Evolutionary conservation across 164 flowering plant genomes (phyloP).

Genomic region (Liriodendron chinense): DNA sequence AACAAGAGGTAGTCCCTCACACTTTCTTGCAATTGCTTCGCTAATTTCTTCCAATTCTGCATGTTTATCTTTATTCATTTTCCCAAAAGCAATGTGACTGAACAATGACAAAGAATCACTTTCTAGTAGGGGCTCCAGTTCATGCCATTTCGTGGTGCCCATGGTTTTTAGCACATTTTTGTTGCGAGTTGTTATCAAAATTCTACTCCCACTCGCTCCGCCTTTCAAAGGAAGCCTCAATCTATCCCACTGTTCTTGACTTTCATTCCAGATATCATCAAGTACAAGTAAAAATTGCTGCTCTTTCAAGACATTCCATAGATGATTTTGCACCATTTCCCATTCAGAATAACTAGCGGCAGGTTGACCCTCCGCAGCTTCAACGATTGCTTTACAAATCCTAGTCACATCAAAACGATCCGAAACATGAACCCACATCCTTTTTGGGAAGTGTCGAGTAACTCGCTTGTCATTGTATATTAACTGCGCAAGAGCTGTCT

Average conservation of each 20-base stretch:
- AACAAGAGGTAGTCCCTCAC: slow-evolving; percentile 10
- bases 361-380: background rate
- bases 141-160: background rate
- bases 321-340: background rate
- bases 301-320: background rate
- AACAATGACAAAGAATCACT: background rate
- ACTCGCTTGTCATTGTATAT: slow-evolving; percentile 4
- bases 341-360: background rate
- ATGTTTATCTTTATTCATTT: background rate
- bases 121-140: background rate
- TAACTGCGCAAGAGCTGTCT: slow-evolving; percentile 5
- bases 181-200: background rate
- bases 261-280: background rate
- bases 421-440: slow-evolving; percentile 6
- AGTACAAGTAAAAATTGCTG: background rate
- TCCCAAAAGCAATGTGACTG: background rate
- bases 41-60: background rate
- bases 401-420: background rate
- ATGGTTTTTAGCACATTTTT: background rate
- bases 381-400: background rate
- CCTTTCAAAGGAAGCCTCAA: background rate
- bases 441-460: background rate
- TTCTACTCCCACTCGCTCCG: background rate
- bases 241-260: background rate
- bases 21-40: slow-evolving; percentile 4